phyloP scores from a whole-genome alignment of 192 early-diverging fungal genomes.

The Piromyces finnis region DNA sequence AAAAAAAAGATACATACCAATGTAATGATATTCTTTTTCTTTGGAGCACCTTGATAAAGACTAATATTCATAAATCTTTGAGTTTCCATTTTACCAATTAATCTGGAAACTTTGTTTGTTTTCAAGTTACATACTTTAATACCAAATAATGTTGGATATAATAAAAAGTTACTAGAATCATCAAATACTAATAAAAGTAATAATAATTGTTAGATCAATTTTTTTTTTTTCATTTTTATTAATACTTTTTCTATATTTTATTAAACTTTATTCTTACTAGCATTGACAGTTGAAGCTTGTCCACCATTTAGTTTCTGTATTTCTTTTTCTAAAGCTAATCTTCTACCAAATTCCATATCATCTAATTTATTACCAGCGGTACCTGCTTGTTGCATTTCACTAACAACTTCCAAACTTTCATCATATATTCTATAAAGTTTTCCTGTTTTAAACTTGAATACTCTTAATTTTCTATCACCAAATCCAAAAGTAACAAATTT shows the following conservation, averaged over 20 bases:
- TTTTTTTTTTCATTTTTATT: too few species aligned
- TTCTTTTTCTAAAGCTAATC: conserved; percentile 76
- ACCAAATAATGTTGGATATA: conserved; percentile 84
- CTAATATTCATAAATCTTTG: conserved; percentile 76
- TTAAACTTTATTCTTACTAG: conserved; percentile 13
- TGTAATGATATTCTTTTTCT: conserved; percentile 54
- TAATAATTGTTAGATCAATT: too few species aligned
- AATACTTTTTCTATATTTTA: too few species aligned
- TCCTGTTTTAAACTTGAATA: conserved; percentile 68
- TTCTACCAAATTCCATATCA: conserved; percentile 95
- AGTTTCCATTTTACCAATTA: conserved; percentile 84
- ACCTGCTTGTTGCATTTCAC: conserved; percentile 77
- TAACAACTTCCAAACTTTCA: conserved; percentile 61
- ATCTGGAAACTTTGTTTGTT: conserved; percentile 62
- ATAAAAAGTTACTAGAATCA: conserved; percentile 67
- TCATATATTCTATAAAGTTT: conserved; percentile 82
- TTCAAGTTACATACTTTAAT: conserved; percentile 83
- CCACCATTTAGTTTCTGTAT: conserved; percentile 46
- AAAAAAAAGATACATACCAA: conserved; percentile 17
- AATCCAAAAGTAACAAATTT: conserved; percentile 79
- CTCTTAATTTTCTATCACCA: conserved; percentile 62
- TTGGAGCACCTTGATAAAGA: conserved; percentile 78
- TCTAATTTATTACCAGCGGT: conserved; percentile 63
- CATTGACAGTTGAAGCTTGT: conserved; percentile 45
- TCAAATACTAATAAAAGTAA: conserved; percentile 53